Conservation (phyloP, 306 rosid genomes). For the Boehmeria nivea region DNA sequence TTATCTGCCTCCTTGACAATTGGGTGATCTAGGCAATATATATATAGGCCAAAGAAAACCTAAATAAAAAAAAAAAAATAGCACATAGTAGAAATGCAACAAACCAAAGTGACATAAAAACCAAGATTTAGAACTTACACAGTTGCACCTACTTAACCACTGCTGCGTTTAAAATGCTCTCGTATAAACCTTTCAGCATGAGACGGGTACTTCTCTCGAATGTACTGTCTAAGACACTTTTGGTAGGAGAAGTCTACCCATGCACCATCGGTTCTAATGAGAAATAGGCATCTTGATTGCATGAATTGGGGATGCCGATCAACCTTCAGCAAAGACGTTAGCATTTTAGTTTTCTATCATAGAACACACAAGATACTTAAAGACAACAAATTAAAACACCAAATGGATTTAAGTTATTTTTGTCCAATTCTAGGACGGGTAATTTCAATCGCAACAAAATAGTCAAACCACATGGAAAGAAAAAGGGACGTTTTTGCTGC, state of each 20-base stretch:
- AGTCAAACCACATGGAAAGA: background rate
- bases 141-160: slow-evolving; percentile 32
- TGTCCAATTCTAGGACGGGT: background rate
- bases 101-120: slow-evolving; percentile 16
- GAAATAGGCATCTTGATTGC: slow-evolving; percentile 73
- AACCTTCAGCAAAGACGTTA: slow-evolving; percentile 53
- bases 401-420: background rate
- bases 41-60: slow-evolving; percentile 15
- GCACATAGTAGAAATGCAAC: background rate
- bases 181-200: slow-evolving; percentile 72
- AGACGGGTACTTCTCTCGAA: slow-evolving; percentile 69
- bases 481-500: background rate
- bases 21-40: slow-evolving; percentile 15
- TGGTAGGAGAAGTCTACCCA: slow-evolving; percentile 93
- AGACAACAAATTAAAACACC: background rate
- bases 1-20: slow-evolving; percentile 41
- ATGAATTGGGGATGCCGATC: slow-evolving; percentile 82
- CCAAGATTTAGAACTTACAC: slow-evolving; percentile 11
- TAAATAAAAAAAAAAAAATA: background rate
- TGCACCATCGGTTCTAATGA: slow-evolving; percentile 77
- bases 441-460: background rate
- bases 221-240: slow-evolving; percentile 72
- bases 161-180: slow-evolving; percentile 70
- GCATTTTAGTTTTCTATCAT: background rate
- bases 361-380: background rate